Conservation (phyloP, 2,329 filamentous ascomycete genomes). For the Torrubiella hemipterigena region DNA sequence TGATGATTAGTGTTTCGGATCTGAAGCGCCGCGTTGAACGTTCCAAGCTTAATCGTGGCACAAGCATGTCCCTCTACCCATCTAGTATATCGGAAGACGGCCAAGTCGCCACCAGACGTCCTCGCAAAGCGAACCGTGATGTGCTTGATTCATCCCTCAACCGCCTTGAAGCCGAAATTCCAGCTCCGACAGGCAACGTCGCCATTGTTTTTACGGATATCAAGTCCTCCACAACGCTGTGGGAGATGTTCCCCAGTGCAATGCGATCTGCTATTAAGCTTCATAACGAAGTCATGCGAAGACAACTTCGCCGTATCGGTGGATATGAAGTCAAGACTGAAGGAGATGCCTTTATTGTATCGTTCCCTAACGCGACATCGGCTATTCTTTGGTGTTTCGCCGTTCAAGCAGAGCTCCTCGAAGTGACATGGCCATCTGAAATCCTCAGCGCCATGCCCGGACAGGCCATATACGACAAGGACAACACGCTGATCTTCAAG, state of each 20-base stretch:
- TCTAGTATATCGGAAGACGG: conserved; percentile 61
- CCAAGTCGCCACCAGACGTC: conserved; percentile 51
- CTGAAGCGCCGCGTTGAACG: conserved; percentile 72
- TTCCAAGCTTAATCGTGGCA: conserved; percentile 59
- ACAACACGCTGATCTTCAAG: conserved; percentile 82
- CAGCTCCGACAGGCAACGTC: conserved; percentile 80
- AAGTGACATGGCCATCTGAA: conserved; percentile 87
- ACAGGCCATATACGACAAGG: conserved; percentile 69
- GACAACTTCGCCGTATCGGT: conserved; percentile 84
- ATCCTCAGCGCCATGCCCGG: conserved; percentile 80
- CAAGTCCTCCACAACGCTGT: conserved; percentile 92
- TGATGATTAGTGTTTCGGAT: conserved; percentile 91
- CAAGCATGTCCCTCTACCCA: conserved; percentile 77
- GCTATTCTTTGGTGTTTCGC: conserved; percentile 94
- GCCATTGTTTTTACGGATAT: conserved; percentile 97
- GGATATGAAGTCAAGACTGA: conserved; percentile 99
- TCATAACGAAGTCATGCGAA: conserved; percentile 93
- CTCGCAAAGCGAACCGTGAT: conserved; percentile 49
- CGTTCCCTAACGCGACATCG: conserved; percentile 90
- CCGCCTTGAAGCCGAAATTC: conserved; percentile 79
- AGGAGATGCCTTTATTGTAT: conserved; percentile 99
- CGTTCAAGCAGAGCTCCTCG: conserved; percentile 76
- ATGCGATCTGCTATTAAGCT: conserved; percentile 97
- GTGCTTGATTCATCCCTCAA: conserved; percentile 79
- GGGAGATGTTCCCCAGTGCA: conserved; percentile 88